Base-by-base conservation (phyloP, 1,139 yeast genomes). In the Debaryomycetaceae sp. region DNA sequence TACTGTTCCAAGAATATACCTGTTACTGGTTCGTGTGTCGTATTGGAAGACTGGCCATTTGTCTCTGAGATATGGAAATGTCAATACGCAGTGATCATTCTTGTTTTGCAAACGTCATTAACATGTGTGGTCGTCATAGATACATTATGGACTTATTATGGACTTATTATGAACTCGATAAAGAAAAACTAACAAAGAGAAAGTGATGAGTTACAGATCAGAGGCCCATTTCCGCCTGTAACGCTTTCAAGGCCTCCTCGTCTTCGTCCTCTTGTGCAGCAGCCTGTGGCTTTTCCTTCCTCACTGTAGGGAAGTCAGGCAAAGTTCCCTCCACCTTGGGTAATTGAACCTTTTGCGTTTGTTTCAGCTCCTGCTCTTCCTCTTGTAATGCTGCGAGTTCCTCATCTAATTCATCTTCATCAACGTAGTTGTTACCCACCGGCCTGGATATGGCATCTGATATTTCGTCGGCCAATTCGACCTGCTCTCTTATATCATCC, bases 401-500 rank as follows among this genome's bases (percentile, higher is more conserved):
- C 56, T 90, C 97, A 57, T 85, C 88, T 61, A 86, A 75, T 65
- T 91, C 97, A 53, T 89, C 90, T 58, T 86, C 95, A 56, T 85
- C 90, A 24, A 79, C 77, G 48, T 75, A 78, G 47, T 88, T 96
- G 42, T 81, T 78, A 45, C 91, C 93, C 50, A 90, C 77, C 9
- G 97, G 97, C 68, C 97, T 81, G 40, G 97, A 86, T 49, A 93
- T 90, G 39, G 99, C 98, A 48, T 93, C 97, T 43, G 96, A 85
- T 46, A 93, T 90, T 70, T 93, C 99, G 57, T 90, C 97, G 38
- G 96, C 89, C 57, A 89, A 76, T 57, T 91, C 97, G 45, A 93
- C 95, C 68, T 93, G 99, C 63, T 93, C 99, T 57, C 98, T 81
- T 51, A 95, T 89, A 54, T 91, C 97, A 63, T 93, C 99, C 98